phyloP scores from a whole-genome alignment of 371 early-diverging fungal genomes.

The Sporodiniella umbellata region DNA sequence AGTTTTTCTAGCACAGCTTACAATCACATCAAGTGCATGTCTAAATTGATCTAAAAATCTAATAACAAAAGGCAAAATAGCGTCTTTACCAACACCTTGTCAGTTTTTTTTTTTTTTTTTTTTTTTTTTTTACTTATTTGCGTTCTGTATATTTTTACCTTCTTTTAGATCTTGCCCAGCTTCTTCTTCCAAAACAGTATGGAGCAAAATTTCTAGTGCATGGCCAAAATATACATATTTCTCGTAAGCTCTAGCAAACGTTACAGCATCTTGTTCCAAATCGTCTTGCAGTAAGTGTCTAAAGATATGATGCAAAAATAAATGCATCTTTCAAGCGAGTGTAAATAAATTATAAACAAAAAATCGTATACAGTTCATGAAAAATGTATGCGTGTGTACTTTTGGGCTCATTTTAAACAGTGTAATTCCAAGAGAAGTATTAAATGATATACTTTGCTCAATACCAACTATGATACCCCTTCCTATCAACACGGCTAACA shows the following conservation, averaged over 20 bases:
- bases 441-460: slow-evolving; percentile 62
- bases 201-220: slow-evolving; percentile 80
- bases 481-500: slow-evolving; percentile 66
- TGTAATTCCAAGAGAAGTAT: slow-evolving; percentile 54
- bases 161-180: slow-evolving; percentile 39
- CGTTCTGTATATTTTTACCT: slow-evolving; percentile 16
- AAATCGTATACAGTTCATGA: too few species aligned
- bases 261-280: slow-evolving; percentile 54
- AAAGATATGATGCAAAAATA: slow-evolving; percentile 74
- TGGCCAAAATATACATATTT: slow-evolving; percentile 79
- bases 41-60: slow-evolving; percentile 74
- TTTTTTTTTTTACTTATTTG: background rate
- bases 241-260: slow-evolving; percentile 66
- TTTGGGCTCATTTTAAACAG: slow-evolving; percentile 69
- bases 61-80: slow-evolving; percentile 67
- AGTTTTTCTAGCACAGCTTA: slow-evolving; percentile 86
- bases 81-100: slow-evolving; percentile 28
- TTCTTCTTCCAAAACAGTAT: slow-evolving; percentile 81
- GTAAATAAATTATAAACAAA: too few species aligned
- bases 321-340: slow-evolving; percentile 58
- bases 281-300: slow-evolving; percentile 55
- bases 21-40: slow-evolving; percentile 77
- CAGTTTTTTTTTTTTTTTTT: too few species aligned
- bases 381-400: slow-evolving; percentile 44
- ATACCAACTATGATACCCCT: slow-evolving; percentile 80